Conservation (phyloP, 768 basidiomycete genomes). For the Collybia nuda region DNA sequence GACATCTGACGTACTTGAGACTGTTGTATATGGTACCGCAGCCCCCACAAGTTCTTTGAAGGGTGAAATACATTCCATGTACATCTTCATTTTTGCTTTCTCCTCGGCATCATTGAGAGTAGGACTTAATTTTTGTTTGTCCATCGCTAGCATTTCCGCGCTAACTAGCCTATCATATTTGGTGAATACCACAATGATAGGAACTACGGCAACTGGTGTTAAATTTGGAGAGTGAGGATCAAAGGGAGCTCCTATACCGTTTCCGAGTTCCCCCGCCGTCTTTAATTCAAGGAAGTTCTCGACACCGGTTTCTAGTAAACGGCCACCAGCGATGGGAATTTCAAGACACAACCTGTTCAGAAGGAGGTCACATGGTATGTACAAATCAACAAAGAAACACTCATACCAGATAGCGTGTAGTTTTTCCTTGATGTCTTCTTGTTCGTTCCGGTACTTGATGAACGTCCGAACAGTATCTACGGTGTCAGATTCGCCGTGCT, state of each 20-base stretch:
- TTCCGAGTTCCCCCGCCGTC: not conserved
- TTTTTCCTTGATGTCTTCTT: slow-evolving; percentile 9
- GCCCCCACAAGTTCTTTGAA: not conserved
- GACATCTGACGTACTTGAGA: not conserved
- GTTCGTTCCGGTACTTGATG: slow-evolving; percentile 9
- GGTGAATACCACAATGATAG: slow-evolving; percentile 29
- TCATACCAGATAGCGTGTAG: slow-evolving; percentile 28
- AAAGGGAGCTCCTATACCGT: too few species aligned
- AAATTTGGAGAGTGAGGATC: too few species aligned
- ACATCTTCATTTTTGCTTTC: too few species aligned
- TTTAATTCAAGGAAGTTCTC: slow-evolving; percentile 19
- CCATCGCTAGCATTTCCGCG: too few species aligned
- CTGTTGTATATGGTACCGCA: not conserved
- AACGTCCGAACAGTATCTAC: slow-evolving; percentile 19
- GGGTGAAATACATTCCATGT: not conserved
- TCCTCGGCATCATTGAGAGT: too few species aligned
- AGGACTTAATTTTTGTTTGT: too few species aligned
- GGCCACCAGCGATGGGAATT: slow-evolving; percentile 16
- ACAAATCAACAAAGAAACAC: too few species aligned
- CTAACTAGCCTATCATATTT: slow-evolving; percentile 26
- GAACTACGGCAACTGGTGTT: slow-evolving; percentile 6
- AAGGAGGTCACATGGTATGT: too few species aligned
- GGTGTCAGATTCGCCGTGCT: slow-evolving; percentile 21
- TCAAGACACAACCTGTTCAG: slow-evolving; percentile 24
- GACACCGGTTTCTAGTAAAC: slow-evolving; percentile 20